phyloP scores from a whole-genome alignment of 2,329 filamentous ascomycete genomes.

The Aspergillus tanneri region DNA sequence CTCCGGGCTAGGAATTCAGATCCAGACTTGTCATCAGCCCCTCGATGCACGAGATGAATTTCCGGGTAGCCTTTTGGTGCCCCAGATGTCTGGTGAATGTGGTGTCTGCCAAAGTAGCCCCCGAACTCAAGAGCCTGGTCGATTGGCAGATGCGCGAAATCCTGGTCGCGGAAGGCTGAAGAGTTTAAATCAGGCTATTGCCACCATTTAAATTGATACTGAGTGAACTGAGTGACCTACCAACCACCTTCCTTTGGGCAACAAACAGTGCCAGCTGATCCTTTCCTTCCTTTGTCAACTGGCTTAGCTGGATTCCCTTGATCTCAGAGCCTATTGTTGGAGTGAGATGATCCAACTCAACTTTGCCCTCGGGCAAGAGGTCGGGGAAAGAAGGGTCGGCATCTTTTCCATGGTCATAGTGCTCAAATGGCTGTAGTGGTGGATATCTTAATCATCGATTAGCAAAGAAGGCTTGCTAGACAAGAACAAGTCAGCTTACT shows the following conservation, averaged over 20 bases:
- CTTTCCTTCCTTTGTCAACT: constrained; percentile 66
- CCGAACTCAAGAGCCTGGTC: constrained; percentile 67
- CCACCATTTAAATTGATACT: neutral
- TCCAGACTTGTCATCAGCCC: constrained; percentile 61
- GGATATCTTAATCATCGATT: constrained; percentile 46
- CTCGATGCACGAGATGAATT: constrained; percentile 75
- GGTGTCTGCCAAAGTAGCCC: constrained; percentile 75
- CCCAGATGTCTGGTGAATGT: constrained; percentile 78
- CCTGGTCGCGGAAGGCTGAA: constrained; percentile 69
- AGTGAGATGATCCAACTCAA: constrained; percentile 61
- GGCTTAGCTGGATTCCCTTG: constrained; percentile 67
- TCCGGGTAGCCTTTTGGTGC: constrained; percentile 71
- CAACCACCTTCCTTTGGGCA: constrained; percentile 64
- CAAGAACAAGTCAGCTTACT: constrained; percentile 18
- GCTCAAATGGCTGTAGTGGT: constrained; percentile 67
- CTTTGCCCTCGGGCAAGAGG: constrained; percentile 54
- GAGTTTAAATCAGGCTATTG: neutral
- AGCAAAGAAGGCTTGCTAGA: neutral
- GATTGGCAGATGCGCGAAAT: constrained; percentile 70
- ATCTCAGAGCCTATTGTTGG: constrained; percentile 74
- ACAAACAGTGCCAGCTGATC: constrained; percentile 65
- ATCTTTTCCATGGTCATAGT: constrained; percentile 73
- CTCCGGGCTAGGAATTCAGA: constrained; percentile 65
- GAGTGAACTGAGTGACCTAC: constrained; percentile 35
- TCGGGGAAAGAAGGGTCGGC: constrained; percentile 69